phyloP scores from a whole-genome alignment of 352 stramenopile species.

The Globisporangium cederbergense region DNA sequence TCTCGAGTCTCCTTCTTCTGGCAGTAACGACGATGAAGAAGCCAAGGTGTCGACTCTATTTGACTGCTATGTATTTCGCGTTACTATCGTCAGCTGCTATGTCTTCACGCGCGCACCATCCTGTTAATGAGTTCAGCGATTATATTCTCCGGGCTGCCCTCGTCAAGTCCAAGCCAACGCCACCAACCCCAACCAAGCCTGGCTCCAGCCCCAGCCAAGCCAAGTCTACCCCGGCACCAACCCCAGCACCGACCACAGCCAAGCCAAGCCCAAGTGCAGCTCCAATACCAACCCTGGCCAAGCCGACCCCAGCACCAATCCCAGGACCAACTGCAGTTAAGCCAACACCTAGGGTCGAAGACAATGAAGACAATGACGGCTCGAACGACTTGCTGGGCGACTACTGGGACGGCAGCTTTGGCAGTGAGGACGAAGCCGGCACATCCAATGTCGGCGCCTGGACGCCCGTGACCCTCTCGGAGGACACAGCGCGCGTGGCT shows the following conservation, averaged over 20 bases:
- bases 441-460: constrained; percentile 16
- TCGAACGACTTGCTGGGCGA: not conserved
- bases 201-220: too few relatives aligned
- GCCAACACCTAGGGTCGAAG: not conserved
- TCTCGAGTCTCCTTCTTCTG: too few relatives aligned
- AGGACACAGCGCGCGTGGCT: constrained; percentile 22
- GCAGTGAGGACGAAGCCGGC: not conserved
- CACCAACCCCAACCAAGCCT: too few relatives aligned
- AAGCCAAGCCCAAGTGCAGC: too few relatives aligned
- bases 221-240: not conserved
- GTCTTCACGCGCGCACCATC: not conserved
- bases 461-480: constrained; percentile 20
- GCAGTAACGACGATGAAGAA: not conserved
- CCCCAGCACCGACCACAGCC: too few relatives aligned
- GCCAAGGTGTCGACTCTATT: not conserved
- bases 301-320: not conserved
- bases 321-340: too few relatives aligned
- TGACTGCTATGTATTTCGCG: not conserved
- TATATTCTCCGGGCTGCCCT: not conserved
- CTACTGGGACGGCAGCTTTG: not conserved
- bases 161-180: not conserved
- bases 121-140: not conserved
- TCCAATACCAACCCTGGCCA: too few relatives aligned
- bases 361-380: not conserved
- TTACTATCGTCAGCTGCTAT: not conserved